phyloP scores from a whole-genome alignment of 129 eudicot genomes.

The Saussurea involucrata region DNA sequence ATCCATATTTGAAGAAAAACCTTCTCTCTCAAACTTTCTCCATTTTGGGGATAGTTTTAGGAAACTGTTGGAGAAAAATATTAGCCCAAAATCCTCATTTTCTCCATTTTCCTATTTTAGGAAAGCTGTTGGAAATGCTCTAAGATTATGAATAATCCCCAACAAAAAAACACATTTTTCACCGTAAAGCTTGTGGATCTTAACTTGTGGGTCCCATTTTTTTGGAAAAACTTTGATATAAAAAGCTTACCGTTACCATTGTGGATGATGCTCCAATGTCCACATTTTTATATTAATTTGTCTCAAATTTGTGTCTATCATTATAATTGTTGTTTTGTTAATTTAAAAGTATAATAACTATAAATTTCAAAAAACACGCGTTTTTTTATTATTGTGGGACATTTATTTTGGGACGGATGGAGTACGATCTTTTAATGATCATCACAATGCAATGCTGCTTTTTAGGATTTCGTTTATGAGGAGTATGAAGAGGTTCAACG shows the following conservation, averaged over 20 bases:
- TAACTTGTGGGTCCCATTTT: neutral
- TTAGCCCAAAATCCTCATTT: too few relatives aligned
- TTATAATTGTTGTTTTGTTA: neutral
- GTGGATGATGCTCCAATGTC: neutral
- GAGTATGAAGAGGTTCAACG: conserved; percentile 75
- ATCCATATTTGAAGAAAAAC: too few relatives aligned
- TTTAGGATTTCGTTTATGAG: conserved; percentile 78
- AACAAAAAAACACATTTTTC: too few relatives aligned
- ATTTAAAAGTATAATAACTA: neutral
- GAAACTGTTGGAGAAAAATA: too few relatives aligned
- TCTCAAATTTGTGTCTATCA: neutral
- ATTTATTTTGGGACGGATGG: neutral
- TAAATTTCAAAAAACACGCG: neutral
- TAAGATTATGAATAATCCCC: neutral
- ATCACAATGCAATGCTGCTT: neutral
- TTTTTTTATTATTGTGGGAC: neutral
- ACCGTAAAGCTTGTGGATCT: neutral
- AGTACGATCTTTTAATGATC: neutral
- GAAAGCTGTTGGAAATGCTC: too few relatives aligned
- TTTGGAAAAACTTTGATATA: neutral
- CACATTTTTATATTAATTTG: neutral
- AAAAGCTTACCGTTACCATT: neutral
- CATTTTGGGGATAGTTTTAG: too few relatives aligned
- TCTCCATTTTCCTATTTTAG: too few relatives aligned
- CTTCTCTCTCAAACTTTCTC: too few relatives aligned